Conservation (phyloP, 345 rosid species). For the Euphorbia peplus region DNA sequence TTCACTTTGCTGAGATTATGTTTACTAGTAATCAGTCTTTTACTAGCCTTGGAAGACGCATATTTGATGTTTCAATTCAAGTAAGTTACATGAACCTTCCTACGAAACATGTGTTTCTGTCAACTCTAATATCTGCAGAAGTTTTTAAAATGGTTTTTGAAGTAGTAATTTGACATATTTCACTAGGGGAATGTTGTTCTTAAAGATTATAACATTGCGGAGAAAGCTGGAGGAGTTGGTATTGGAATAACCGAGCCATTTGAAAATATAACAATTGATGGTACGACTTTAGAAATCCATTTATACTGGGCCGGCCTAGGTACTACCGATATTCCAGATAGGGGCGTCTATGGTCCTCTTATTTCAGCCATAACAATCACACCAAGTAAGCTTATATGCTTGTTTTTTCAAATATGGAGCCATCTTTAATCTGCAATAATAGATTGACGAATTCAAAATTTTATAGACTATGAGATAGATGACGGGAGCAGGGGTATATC, state of each 20-base stretch:
- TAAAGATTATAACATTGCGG: slow-evolving; percentile 60
- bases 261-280: slow-evolving; percentile 41
- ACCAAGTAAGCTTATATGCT: slow-evolving; percentile 49
- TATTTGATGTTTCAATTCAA: slow-evolving; percentile 77
- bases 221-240: slow-evolving; percentile 77
- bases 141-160: neutral
- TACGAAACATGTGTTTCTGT: too few species aligned
- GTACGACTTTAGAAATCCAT: slow-evolving; percentile 71
- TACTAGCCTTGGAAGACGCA: slow-evolving; percentile 62
- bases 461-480: slow-evolving; percentile 64
- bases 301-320: slow-evolving; percentile 85
- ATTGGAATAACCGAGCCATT: slow-evolving; percentile 23
- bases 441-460: neutral
- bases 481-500: slow-evolving; percentile 25
- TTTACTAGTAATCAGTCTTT: slow-evolving; percentile 44
- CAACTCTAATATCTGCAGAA: too few species aligned
- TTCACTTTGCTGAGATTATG: slow-evolving; percentile 92
- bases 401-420: neutral
- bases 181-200: slow-evolving; percentile 53
- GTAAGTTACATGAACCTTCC: slow-evolving; percentile 31
- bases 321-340: slow-evolving; percentile 54
- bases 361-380: slow-evolving; percentile 72
- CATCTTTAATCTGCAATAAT: neutral
- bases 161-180: neutral
- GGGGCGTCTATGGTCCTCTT: slow-evolving; percentile 86